Percentiles rank a stretch among this genome's conserved stretches.
phyloP scores from a whole-genome alignment of 1,284 basidiomycete species.

The Marasmius oreades region DNA sequence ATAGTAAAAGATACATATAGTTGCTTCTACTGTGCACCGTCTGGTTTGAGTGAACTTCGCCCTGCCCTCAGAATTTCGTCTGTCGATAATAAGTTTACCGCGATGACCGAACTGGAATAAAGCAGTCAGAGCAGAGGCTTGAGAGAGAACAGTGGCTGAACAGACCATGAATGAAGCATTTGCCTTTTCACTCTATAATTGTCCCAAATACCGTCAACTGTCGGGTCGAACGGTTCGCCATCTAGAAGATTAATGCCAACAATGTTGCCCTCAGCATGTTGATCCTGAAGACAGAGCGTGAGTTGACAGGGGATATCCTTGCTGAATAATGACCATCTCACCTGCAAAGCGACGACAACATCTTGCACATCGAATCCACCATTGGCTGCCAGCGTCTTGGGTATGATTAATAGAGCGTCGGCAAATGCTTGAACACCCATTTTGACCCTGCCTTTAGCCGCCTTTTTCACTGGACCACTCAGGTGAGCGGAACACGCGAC shows the following conservation, averaged over 20 bases:
- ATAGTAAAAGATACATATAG: too few species aligned
- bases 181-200: slow-evolving; percentile 99
- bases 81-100: slow-evolving; percentile 91
- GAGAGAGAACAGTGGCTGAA: slow-evolving; percentile 12
- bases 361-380: slow-evolving; percentile 99
- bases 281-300: slow-evolving; percentile 56
- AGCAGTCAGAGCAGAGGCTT: slow-evolving; percentile 15
- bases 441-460: slow-evolving; percentile 93
- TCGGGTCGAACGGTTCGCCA: slow-evolving; percentile 96
- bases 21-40: slow-evolving; percentile 55
- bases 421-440: slow-evolving; percentile 98
- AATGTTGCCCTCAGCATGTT: slow-evolving; percentile 85
- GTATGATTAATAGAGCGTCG: slow-evolving; percentile 92
- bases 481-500: slow-evolving; percentile 90
- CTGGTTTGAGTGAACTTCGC: slow-evolving; percentile 82
- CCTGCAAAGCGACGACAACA: slow-evolving; percentile 87
- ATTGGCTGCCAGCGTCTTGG: slow-evolving; percentile 95
- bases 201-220: slow-evolving; percentile 96
- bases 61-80: slow-evolving; percentile 96
- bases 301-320: slow-evolving; percentile 10
- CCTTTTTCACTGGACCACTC: slow-evolving; percentile 75
- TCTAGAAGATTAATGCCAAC: slow-evolving; percentile 93
- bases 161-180: slow-evolving; percentile 95
- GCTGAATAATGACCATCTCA: slow-evolving; percentile 26
- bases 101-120: slow-evolving; percentile 85